Conservation (phyloP, 306 rosid genomes). For the Dryas octopetala region DNA sequence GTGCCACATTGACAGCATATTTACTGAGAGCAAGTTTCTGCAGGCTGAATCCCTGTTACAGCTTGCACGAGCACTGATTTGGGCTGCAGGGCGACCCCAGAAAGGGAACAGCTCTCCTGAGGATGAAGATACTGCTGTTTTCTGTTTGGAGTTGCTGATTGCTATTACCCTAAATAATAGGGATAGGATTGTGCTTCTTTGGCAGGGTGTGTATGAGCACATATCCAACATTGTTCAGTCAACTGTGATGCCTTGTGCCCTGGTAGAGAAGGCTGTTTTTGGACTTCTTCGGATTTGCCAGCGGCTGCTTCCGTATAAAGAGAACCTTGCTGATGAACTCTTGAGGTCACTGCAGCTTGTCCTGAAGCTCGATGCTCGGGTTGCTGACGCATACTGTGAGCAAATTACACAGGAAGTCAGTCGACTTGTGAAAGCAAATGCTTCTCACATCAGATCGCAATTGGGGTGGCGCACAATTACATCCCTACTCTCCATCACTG, state of each 20-base stretch:
- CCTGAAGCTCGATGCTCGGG: constrained; percentile 95
- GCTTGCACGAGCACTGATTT: constrained; percentile 88
- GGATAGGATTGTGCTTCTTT: constrained; percentile 88
- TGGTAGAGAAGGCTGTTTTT: constrained; percentile 97
- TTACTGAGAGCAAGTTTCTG: constrained; percentile 93
- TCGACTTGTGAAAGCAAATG: constrained; percentile 94
- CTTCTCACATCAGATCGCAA: constrained; percentile 91
- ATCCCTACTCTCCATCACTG: constrained; percentile 75
- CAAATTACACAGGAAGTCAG: constrained; percentile 96
- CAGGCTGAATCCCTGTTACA: constrained; percentile 92
- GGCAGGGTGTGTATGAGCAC: constrained; percentile 99
- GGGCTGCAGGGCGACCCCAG: constrained; percentile 92
- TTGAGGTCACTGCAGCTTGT: constrained; percentile 93
- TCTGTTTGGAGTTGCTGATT: constrained; percentile 91
- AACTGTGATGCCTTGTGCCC: constrained; percentile 88
- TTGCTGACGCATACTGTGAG: constrained; percentile 95
- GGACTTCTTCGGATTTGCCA: constrained; percentile 95
- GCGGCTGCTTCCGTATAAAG: constrained; percentile 96
- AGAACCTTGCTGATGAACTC: constrained; percentile 93
- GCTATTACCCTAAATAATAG: constrained; percentile 93
- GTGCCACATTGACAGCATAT: constrained; percentile 93
- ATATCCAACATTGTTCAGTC: constrained; percentile 90
- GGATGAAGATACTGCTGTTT: constrained; percentile 98
- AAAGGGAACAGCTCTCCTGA: constrained; percentile 85
- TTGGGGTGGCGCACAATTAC: constrained; percentile 94